phyloP scores from a whole-genome alignment of 257 asterid species.

The Rubia yunnanensis region DNA sequence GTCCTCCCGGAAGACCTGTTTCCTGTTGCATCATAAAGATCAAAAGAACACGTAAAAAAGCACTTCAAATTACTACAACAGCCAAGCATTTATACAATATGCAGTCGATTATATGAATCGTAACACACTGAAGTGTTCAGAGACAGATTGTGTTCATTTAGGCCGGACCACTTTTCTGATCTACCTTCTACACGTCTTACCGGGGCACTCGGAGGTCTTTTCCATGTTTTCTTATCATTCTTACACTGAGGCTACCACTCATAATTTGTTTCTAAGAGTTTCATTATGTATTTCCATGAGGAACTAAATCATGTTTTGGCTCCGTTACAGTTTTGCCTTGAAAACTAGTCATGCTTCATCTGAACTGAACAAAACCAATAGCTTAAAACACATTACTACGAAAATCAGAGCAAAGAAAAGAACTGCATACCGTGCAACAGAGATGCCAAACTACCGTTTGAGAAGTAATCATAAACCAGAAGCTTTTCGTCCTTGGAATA shows the following conservation, averaged over 20 bases:
- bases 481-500: conserved; percentile 98
- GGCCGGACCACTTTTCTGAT: too few species aligned
- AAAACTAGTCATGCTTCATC: conserved; percentile 2
- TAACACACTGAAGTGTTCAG: not conserved
- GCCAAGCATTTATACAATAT: not conserved
- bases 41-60: not conserved
- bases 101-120: not conserved
- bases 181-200: not conserved
- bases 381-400: not conserved
- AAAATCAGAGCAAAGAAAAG: not conserved
- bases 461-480: conserved; percentile 66
- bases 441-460: conserved; percentile 66
- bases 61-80: not conserved
- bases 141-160: too few species aligned
- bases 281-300: not conserved
- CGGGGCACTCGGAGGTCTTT: too few species aligned
- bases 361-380: not conserved
- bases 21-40: conserved; percentile 29
- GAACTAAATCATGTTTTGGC: not conserved
- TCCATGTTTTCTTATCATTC: too few species aligned
- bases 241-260: not conserved
- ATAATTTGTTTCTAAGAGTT: not conserved
- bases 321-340: not conserved
- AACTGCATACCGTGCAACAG: conserved; percentile 62
- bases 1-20: conserved; percentile 45